Evolutionary conservation across 257 asterid species (phyloP).

Genomic region (Gentiana macrophylla): DNA sequence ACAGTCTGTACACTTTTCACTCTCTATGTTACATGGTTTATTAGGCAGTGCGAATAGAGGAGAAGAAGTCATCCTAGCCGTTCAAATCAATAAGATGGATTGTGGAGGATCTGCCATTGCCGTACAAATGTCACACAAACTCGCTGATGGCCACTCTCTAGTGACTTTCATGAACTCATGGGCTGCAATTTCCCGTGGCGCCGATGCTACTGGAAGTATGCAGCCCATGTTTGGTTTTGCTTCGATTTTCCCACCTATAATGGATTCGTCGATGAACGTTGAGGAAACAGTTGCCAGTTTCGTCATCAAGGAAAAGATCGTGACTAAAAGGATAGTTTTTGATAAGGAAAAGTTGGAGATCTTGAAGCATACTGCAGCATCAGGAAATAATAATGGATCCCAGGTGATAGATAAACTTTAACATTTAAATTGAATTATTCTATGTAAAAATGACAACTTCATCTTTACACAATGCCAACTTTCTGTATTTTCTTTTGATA

Average conservation of each 20-base stretch:
- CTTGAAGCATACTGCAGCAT: too few species aligned
- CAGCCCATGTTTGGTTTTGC: slow-evolving; percentile 10
- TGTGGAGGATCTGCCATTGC: slow-evolving; percentile 33
- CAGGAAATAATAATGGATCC: neutral
- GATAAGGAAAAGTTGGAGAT: slow-evolving; percentile 2
- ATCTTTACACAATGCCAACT: too few species aligned
- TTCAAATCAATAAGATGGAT: slow-evolving; percentile 24
- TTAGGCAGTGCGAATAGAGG: neutral
- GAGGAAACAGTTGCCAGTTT: too few species aligned
- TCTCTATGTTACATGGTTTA: too few species aligned
- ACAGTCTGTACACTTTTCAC: too few species aligned
- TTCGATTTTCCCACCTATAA: too few species aligned
- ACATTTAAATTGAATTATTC: too few species aligned
- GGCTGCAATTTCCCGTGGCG: slow-evolving; percentile 19
- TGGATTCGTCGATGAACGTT: too few species aligned
- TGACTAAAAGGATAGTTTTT: slow-evolving; percentile 23
- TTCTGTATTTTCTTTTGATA: too few species aligned
- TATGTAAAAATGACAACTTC: neutral
- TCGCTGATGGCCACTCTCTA: slow-evolving; percentile 28
- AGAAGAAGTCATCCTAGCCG: slow-evolving; percentile 8
- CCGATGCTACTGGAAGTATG: neutral
- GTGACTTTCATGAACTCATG: slow-evolving; percentile 31
- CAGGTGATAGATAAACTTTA: slow-evolving; percentile 12
- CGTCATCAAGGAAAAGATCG: slow-evolving; percentile 10
- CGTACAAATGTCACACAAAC: slow-evolving; percentile 22